These are phyloP conservation scores for Nitzschia sp. DNA, from an alignment of 108 stramenopile genomes.

Conservation along the genomic window DNA sequence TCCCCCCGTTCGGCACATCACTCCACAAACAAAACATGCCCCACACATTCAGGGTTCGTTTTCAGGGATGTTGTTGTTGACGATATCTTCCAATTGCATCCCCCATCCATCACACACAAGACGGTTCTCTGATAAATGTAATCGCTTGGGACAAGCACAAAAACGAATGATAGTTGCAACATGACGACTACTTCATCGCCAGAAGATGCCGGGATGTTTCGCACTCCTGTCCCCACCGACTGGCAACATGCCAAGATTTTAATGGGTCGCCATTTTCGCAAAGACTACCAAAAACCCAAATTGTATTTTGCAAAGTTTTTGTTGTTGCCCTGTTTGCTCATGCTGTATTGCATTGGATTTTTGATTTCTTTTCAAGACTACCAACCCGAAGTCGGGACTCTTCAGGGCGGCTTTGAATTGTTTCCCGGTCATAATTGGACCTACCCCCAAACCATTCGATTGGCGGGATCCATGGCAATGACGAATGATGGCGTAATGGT, in stretches of 20 bases:
- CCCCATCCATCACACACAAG: too few species aligned
- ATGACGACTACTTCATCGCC: too few species aligned
- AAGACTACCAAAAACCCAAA: conserved; percentile 28
- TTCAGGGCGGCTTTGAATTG: conserved; percentile 6
- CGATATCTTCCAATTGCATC: too few species aligned
- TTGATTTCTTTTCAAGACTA: conserved; percentile 12
- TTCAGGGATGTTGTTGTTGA: too few species aligned
- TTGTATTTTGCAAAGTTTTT: conserved; percentile 27
- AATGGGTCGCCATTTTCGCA: conserved; percentile 19
- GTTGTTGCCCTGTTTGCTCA: conserved; percentile 19
- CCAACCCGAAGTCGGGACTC: conserved; percentile 6
- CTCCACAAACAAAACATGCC: too few species aligned
- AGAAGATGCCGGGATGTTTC: too few species aligned
- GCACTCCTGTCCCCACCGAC: conserved; percentile 32
- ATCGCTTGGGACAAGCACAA: too few species aligned
- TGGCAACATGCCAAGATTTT: conserved; percentile 28
- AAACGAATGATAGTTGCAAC: too few species aligned
- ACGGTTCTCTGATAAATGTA: too few species aligned
- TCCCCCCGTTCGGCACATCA: too few species aligned
- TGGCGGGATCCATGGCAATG: conserved; percentile 11
- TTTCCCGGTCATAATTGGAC: neutral
- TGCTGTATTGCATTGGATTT: conserved; percentile 41
- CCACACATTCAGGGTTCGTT: too few species aligned
- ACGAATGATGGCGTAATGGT: neutral
- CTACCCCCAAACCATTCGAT: neutral